phyloP scores from a whole-genome alignment of 2,329 filamentous ascomycete species.

The Diplodia sapinea region DNA sequence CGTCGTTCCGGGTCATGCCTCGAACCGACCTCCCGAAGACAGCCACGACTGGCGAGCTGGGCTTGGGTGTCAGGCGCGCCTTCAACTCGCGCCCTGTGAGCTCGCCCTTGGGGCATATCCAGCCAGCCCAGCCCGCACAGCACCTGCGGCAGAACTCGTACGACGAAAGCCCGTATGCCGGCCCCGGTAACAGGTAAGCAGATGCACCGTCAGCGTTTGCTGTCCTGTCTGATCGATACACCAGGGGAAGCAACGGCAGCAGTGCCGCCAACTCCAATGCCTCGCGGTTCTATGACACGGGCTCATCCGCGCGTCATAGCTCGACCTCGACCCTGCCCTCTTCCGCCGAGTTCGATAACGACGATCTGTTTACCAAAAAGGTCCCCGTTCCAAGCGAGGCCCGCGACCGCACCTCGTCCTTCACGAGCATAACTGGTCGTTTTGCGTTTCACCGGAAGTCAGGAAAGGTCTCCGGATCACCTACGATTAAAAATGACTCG shows the following conservation, averaged over 20 bases:
- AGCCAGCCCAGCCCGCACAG: slow-evolving; percentile 8
- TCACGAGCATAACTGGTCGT: slow-evolving; percentile 28
- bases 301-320: slow-evolving; percentile 40
- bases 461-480: slow-evolving; percentile 12
- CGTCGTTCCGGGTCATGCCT: slow-evolving; percentile 45
- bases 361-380: slow-evolving; percentile 36
- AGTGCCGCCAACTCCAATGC: slow-evolving; percentile 44
- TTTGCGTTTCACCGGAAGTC: slow-evolving; percentile 30
- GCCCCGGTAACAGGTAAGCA: slow-evolving; percentile 27
- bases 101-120: slow-evolving; percentile 20
- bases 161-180: slow-evolving; percentile 35
- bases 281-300: slow-evolving; percentile 44
- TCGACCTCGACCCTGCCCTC: slow-evolving; percentile 50
- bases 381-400: slow-evolving; percentile 14
- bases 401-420: slow-evolving; percentile 28
- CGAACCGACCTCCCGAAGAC: slow-evolving; percentile 43
- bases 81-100: slow-evolving; percentile 28
- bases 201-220: neutral
- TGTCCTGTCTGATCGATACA: slow-evolving; percentile 27
- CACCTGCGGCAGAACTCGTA: slow-evolving; percentile 27
- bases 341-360: slow-evolving; percentile 46
- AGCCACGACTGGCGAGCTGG: slow-evolving; percentile 32
- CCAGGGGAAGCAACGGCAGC: slow-evolving; percentile 50
- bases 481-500: slow-evolving; percentile 19
- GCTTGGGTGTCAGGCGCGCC: slow-evolving; percentile 23